Conservation (phyloP, 371 early-diverging fungal genomes). For the Syncephalastrum monosporum region DNA sequence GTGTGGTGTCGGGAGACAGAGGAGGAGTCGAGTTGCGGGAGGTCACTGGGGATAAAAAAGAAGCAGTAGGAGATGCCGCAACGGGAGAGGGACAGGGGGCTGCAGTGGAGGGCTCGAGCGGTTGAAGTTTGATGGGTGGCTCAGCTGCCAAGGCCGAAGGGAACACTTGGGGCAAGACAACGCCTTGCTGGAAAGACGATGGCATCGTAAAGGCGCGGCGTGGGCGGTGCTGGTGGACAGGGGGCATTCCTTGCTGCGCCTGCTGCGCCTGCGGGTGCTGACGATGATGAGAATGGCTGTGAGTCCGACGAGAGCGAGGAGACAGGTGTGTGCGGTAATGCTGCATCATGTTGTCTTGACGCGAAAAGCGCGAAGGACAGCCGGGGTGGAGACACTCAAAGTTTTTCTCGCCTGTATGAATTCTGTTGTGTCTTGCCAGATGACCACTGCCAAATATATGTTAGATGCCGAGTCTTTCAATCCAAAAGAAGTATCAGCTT, state of each 20-base stretch:
- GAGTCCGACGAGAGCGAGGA: constrained; percentile 51
- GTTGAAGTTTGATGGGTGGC: constrained; percentile 13
- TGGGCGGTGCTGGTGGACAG: constrained; percentile 1
- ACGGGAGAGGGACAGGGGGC: constrained; percentile 2
- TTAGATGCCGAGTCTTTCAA: not conserved
- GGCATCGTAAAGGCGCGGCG: constrained; percentile 6
- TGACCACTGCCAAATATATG: not conserved
- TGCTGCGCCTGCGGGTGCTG: constrained; percentile 5
- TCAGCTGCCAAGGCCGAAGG: constrained; percentile 1
- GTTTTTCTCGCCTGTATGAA: constrained; percentile 90
- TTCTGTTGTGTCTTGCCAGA: constrained; percentile 81
- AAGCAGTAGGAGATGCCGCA: constrained; percentile 2
- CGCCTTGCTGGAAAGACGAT: constrained; percentile 3
- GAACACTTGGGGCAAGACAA: constrained; percentile 9
- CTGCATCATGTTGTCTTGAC: constrained; percentile 89
- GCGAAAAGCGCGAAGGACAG: constrained; percentile 79
- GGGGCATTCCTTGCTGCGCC: constrained; percentile 1
- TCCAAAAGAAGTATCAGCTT: constrained; percentile 2
- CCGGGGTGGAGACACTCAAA: constrained; percentile 74
- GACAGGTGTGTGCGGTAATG: constrained; percentile 79
- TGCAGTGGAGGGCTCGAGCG: constrained; percentile 16
- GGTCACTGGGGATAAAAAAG: constrained; percentile 51
- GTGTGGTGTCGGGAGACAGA: constrained; percentile 78
- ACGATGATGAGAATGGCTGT: constrained; percentile 8
- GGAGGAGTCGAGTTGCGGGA: constrained; percentile 26